Base-by-base conservation (phyloP, 1,139 yeast genomes). In the Suhomyces bolitotheri region DNA sequence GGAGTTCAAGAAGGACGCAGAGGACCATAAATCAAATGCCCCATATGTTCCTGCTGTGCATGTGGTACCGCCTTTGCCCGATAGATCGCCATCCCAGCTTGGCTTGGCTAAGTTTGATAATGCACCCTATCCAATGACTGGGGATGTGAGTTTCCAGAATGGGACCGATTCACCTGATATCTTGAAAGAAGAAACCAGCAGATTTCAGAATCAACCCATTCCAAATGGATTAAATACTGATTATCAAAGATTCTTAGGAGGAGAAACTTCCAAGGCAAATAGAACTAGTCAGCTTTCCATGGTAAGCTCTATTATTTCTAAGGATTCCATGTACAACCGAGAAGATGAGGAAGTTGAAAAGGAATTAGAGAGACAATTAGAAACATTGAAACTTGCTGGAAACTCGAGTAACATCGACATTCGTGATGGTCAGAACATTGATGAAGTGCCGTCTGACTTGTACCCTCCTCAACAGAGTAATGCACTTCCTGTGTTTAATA, bases 221-320 rank as follows among this genome's bases (percentile, higher is more conserved):
- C 28, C 22, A 7, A 28, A 24, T n/a, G 38, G 8, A 39, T 36
- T 52, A 32, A 51, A 46, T 35, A 50, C 43, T 15, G 70, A 66
- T 29, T 64, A 62, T 39, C 61, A 64, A 29, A 46, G 51, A n/a
- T 64, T 60, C 39, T 54, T 66, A 36, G 46, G 43, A 2, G 39
- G 46, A 5, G 40, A 39, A 29, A 26, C 35, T 26, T 12, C 32
- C 16, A 31, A 33, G 6, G 25, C 27, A 12, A 44, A 34, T n/a
- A 44, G 70, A 43, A 50, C 55, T 27, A 64, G 71, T 41, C 71
- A 64, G 34, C 42, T 65, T 16, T 69, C 75, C 8, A 70, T 66
- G 60, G 71, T 69, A 5, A 67, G 73, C 43, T 70, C 75, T 0
- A 65, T 70, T 33, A 54, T 70, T 12, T 66, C 73, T 10, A 69